Conservation (phyloP, 768 basidiomycete genomes). For the Kwoniella shandongensis region DNA sequence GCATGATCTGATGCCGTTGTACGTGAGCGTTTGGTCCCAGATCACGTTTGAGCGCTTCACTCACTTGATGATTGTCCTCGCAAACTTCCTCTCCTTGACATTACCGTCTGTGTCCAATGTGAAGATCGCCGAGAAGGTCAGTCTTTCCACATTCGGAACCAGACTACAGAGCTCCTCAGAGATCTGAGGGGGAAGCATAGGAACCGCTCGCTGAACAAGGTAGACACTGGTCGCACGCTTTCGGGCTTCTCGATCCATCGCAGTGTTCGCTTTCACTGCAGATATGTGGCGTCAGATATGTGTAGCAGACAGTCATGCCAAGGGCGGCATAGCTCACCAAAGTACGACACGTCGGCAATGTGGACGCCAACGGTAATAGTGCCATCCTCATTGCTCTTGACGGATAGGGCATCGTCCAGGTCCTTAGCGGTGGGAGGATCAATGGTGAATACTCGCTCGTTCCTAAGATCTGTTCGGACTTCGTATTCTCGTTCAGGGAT, state of each 20-base stretch:
- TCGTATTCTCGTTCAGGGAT: constrained; percentile 88
- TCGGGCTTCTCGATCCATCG: constrained; percentile 96
- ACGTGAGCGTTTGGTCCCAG: too few species aligned
- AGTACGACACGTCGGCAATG: constrained; percentile 92
- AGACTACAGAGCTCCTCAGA: constrained; percentile 93
- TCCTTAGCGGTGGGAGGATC: constrained; percentile 88
- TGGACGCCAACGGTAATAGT: constrained; percentile 93
- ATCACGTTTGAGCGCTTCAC: constrained; percentile 36
- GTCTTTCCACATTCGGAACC: constrained; percentile 78
- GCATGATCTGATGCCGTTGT: constrained; percentile 72
- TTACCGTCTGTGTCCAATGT: constrained; percentile 79
- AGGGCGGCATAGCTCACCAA: constrained; percentile 65
- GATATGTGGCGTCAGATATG: not conserved
- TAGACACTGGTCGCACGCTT: constrained; percentile 97
- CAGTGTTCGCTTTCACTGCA: constrained; percentile 60
- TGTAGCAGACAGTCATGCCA: not conserved
- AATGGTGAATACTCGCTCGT: constrained; percentile 84
- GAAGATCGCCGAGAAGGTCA: constrained; percentile 87
- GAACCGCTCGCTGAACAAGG: constrained; percentile 90
- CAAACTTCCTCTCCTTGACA: constrained; percentile 85
- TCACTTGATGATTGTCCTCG: constrained; percentile 85
- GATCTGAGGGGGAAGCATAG: constrained; percentile 93
- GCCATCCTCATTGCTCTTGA: constrained; percentile 85
- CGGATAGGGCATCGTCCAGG: constrained; percentile 89
- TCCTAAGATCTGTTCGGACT: constrained; percentile 80